Percentiles rank a stretch among this genome's conserved stretches.
These are phyloP conservation scores for Pulveroboletus ravenelii DNA, from an alignment of 768 basidiomycete species.

Conservation along the genomic window DNA sequence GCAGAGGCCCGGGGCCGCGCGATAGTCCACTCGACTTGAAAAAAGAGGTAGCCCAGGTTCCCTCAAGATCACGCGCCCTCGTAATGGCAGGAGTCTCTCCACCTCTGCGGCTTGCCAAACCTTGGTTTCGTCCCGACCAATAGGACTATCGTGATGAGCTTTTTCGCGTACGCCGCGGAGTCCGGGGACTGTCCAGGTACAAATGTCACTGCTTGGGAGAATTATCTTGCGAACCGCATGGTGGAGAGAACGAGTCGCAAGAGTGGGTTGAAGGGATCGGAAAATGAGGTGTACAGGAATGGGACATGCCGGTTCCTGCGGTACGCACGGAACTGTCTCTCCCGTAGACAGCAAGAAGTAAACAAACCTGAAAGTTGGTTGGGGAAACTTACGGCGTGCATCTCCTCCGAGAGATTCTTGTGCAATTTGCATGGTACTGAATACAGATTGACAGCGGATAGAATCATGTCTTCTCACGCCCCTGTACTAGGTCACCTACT, in stretches of 20 bases:
- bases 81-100: constrained; percentile 30
- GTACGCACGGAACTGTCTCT: constrained; percentile 3
- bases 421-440: neutral
- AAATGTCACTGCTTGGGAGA: constrained; percentile 52
- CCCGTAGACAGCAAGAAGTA: neutral
- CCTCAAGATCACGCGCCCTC: constrained; percentile 46
- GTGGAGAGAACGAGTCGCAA: constrained; percentile 53
- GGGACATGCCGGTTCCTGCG: constrained; percentile 42
- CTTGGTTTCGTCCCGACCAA: constrained; percentile 61
- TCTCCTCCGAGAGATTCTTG: no score
- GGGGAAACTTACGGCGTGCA: neutral
- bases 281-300: constrained; percentile 49
- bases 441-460: neutral
- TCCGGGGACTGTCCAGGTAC: constrained; percentile 26
- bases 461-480: no score
- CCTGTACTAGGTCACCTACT: no score
- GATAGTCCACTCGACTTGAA: constrained; percentile 46
- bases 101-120: constrained; percentile 41
- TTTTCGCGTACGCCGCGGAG: constrained; percentile 41
- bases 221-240: constrained; percentile 50
- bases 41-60: constrained; percentile 45
- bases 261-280: constrained; percentile 65
- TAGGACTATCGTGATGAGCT: constrained; percentile 66
- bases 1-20: constrained; percentile 75
- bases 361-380: neutral